Conservation (phyloP, 23 red algal genomes). For the Gracilaria caudata region DNA sequence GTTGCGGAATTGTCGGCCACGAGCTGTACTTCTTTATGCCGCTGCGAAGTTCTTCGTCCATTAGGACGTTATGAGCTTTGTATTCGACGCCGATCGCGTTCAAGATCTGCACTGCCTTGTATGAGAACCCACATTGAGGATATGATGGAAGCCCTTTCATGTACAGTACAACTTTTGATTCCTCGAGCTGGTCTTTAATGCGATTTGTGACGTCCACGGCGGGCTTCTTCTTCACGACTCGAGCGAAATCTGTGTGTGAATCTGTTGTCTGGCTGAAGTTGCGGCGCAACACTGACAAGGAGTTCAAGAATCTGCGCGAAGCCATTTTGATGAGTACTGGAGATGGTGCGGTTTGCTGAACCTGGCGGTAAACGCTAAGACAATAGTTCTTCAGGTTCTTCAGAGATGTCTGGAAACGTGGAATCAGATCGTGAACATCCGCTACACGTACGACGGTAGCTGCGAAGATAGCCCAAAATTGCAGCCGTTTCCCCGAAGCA, state of each 20-base stretch:
- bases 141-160: conserved; percentile 97
- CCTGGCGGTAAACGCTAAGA: too few species aligned
- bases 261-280: conserved; percentile 33
- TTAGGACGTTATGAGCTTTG: conserved; percentile 88
- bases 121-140: conserved; percentile 94
- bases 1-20: conserved; percentile 99
- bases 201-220: conserved; percentile 22
- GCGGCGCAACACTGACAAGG: conserved; percentile 22
- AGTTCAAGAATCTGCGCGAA: background rate
- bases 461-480: too few species aligned
- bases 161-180: conserved; percentile 90
- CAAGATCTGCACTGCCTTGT: conserved; percentile 84
- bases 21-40: conserved; percentile 86
- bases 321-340: conserved; percentile 2
- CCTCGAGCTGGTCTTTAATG: conserved; percentile 56
- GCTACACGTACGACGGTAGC: too few species aligned
- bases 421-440: too few species aligned
- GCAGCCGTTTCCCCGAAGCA: background rate
- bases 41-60: conserved; percentile 72
- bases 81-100: conserved; percentile 82
- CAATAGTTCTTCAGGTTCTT: background rate
- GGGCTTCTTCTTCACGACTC: conserved; percentile 38
- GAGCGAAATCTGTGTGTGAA: conserved; percentile 63
- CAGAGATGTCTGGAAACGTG: too few species aligned
- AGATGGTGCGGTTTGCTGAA: too few species aligned